Base-by-base conservation (phyloP, 192 early-diverging fungal species). In the Oehlia diaphana region DNA sequence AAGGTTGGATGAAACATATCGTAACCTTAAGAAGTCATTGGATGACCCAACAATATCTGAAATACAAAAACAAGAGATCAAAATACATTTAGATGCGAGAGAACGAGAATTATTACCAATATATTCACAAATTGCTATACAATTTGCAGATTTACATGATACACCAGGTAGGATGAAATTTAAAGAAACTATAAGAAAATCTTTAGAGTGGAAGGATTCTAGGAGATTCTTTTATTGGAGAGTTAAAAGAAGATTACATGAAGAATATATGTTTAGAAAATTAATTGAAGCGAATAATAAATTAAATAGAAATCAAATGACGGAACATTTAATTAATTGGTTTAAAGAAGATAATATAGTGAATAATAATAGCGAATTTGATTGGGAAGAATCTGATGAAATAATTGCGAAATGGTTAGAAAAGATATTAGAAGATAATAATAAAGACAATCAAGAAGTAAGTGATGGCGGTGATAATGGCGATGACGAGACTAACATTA, bases 131-230 rank as follows among this genome's bases (percentile, higher is more conserved):
- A 89, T 95, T 35, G 95, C 95, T 26, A 85, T 99, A 21, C 95
- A 98, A 81, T 98, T 99, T 81, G 98, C 98, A 39, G 98, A 99
- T 83, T 90, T 99, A 74, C 98, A 99, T 83, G 98, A 99, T 88
- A 93, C 90, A 62, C 93, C 97, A 31, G 94, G 94, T 21, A 94
- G 98, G 80, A 98, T 99, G 97, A 87, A 92, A 37, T 95, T 93
- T 86, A 99, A 99, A 93, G 92, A 92, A 62, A 94, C 94, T 2
- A 92, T 99, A 75, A 87, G 91, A 31, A 87, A 92, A 63, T 83
- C 94, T 10, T 83, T 99, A 13, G 86, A 92, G 77, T 99, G 96
- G 95, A 80, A 88, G 14, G 80, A 93, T 16, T 83, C 95, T 0
- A 93, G 98, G 69, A 84, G 87, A 26, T 94, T 91, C 92, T 99